Evolutionary conservation across 2,329 filamentous ascomycete species (phyloP), one percentile per base, ranked within the genome.

Genomic region (Akanthomyces uredinophilus): DNA sequence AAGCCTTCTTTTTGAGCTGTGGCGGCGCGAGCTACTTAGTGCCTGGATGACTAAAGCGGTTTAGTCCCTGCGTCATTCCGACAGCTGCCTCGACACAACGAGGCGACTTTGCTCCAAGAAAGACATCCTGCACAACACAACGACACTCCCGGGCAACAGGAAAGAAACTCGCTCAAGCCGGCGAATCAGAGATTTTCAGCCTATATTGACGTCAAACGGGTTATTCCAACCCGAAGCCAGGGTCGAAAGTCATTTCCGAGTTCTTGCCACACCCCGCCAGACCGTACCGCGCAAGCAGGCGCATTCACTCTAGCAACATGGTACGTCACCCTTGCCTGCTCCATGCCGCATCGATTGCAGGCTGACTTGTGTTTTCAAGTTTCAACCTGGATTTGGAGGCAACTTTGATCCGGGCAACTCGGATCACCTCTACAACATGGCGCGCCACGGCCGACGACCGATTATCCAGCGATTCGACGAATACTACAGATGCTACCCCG

Each of bases 401-500:
- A 77, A 73, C 52, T 79, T 78, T 66, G 79, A 82, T 68, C 76
- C 79, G 63, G 73, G 72, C 64, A 78, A 82, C 67, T 76, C 79
- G n/a, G 75, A 77, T 35, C 74, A 79, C 63, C 76, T 82, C 69
- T 80, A 78, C 70, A 78, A 78, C 70, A 78, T 82, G 75, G 78
- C 78, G 43, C 75, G 73, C 63, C 69, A 71, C 60, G 75, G 77
- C 62, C 79, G 82, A 63, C 76, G 81, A 59, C 75, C 81, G 74
- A 70, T 81, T 77, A 68, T 80, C 59, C 90, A 92, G 69, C 91
- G 93, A 64, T 99, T 99, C 79, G 94, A 99, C 76, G 95, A 99
- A 77, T 98, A 96, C 80, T 98, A 97, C 78, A 89, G 95, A 70
- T 97, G 93, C 81, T 99, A 98, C 72, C 95, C 95, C 49, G 85